Conservation (phyloP, 2,329 filamentous ascomycete species). For the Magnaporthiopsis incrustans region DNA sequence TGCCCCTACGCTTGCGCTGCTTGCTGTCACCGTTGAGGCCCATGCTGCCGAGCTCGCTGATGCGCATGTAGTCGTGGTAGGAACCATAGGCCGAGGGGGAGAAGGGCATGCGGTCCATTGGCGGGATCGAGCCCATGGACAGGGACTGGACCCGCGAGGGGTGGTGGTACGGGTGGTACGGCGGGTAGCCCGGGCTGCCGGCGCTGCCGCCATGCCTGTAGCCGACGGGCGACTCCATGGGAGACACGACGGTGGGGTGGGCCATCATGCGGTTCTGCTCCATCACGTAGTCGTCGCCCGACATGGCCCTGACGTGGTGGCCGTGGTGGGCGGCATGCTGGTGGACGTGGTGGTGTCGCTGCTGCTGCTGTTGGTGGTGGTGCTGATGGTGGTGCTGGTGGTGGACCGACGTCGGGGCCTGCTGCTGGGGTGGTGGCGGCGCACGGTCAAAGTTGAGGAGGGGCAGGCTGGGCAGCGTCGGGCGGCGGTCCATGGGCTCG, state of each 20-base stretch:
- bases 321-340: slow-evolving; percentile 4
- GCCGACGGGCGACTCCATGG: slow-evolving; percentile 22
- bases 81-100: slow-evolving; percentile 31
- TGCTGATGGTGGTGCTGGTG: not conserved
- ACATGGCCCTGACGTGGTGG: slow-evolving; percentile 6
- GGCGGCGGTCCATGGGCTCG: slow-evolving; percentile 27
- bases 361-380: not conserved
- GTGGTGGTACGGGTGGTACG: slow-evolving; percentile 30
- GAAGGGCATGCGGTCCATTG: slow-evolving; percentile 36
- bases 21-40: slow-evolving; percentile 36
- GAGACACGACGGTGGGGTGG: slow-evolving; percentile 17
- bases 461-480: slow-evolving; percentile 34
- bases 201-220: slow-evolving; percentile 22
- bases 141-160: slow-evolving; percentile 36
- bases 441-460: slow-evolving; percentile 29
- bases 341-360: slow-evolving; percentile 4
- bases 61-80: slow-evolving; percentile 34
- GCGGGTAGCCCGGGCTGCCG: slow-evolving; percentile 20
- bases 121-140: slow-evolving; percentile 33
- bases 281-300: slow-evolving; percentile 7
- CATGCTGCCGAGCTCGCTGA: slow-evolving; percentile 29
- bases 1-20: slow-evolving; percentile 63
- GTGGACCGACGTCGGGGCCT: slow-evolving; percentile 1
- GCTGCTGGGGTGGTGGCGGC: slow-evolving; percentile 16
- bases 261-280: slow-evolving; percentile 16